A percentile compares a stretch with the other conserved stretches of the same genome.
Conservation (phyloP, 2,329 filamentous ascomycete species). For the Botryotinia calthae region DNA sequence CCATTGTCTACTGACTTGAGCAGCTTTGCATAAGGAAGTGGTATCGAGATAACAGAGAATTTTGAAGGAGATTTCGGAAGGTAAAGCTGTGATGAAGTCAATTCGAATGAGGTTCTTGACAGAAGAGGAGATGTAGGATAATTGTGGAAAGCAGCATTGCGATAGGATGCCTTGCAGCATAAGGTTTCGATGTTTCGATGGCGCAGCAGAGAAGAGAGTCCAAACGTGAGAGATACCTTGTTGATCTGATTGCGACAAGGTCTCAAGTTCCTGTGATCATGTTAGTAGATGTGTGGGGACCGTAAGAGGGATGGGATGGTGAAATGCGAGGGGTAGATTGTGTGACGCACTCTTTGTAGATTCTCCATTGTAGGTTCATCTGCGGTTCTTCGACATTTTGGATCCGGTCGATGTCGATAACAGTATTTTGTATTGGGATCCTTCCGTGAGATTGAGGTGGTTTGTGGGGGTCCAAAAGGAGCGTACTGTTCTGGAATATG, state of each 20-base stretch:
- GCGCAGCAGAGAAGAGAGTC: conserved; percentile 95
- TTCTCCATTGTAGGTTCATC: conserved; percentile 96
- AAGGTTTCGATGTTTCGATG: conserved; percentile 86
- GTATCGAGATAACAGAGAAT: conserved; percentile 93
- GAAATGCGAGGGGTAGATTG: neutral
- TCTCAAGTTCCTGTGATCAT: conserved; percentile 67
- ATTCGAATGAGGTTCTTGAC: conserved; percentile 96
- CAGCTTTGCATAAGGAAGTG: conserved; percentile 89
- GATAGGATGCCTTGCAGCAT: conserved; percentile 96
- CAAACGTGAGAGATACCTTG: conserved; percentile 96
- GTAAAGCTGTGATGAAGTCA: conserved; percentile 87
- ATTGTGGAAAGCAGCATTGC: conserved; percentile 95
- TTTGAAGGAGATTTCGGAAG: conserved; percentile 87
- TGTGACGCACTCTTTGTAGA: conserved; percentile 71
- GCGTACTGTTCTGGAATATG: conserved; percentile 90
- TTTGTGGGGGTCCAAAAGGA: conserved; percentile 58
- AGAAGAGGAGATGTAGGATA: conserved; percentile 86
- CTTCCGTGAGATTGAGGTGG: conserved; percentile 42
- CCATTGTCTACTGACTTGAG: conserved; percentile 90
- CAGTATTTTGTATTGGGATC: conserved; percentile 86
- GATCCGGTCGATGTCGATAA: conserved; percentile 90
- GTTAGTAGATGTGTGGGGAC: neutral
- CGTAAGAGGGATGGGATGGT: neutral
- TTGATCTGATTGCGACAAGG: conserved; percentile 78
- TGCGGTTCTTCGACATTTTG: conserved; percentile 87